A percentile compares a stretch with the other conserved stretches of the same genome.
Conservation (phyloP, 495 filamentous ascomycete species). For the Jackrogersella minutella region DNA sequence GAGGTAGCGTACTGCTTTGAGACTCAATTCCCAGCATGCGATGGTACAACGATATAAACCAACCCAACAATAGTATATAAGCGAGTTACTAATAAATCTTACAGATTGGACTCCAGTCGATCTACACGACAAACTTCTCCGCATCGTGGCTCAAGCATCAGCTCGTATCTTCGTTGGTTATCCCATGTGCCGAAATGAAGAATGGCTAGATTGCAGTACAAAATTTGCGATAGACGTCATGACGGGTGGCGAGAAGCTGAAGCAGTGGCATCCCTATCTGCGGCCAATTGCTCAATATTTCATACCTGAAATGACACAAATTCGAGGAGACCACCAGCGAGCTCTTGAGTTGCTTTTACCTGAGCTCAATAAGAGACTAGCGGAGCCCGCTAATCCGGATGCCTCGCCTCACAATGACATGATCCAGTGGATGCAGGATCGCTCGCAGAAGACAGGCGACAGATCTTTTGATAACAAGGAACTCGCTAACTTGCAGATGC, state of each 20-base stretch:
- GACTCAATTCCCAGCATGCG: slow-evolving; percentile 48
- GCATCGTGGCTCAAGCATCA: slow-evolving; percentile 60
- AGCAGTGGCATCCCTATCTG: slow-evolving; percentile 44
- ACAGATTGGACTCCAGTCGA: slow-evolving; percentile 50
- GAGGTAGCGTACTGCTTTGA: slow-evolving; percentile 51
- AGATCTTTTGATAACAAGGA: slow-evolving; percentile 37
- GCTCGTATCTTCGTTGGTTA: slow-evolving; percentile 62
- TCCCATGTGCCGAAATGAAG: slow-evolving; percentile 58
- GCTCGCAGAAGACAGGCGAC: slow-evolving; percentile 38
- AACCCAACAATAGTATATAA: background rate
- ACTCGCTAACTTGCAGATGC: slow-evolving; percentile 43
- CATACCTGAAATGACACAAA: slow-evolving; percentile 43
- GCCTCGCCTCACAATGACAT: slow-evolving; percentile 30
- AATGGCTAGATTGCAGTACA: slow-evolving; percentile 63
- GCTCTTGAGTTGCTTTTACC: slow-evolving; percentile 40
- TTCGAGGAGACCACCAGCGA: slow-evolving; percentile 39
- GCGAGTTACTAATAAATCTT: slow-evolving; percentile 22
- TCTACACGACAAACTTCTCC: slow-evolving; percentile 46
- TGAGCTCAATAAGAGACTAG: slow-evolving; percentile 34
- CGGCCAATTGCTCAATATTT: slow-evolving; percentile 44
- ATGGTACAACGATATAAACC: slow-evolving; percentile 43
- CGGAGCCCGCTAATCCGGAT: slow-evolving; percentile 5
- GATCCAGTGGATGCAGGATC: slow-evolving; percentile 44
- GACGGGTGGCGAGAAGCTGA: slow-evolving; percentile 42
- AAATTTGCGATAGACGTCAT: slow-evolving; percentile 59